Evolutionary conservation across 305 asterid species (phyloP).

Genomic region (Solanum hybrid): DNA sequence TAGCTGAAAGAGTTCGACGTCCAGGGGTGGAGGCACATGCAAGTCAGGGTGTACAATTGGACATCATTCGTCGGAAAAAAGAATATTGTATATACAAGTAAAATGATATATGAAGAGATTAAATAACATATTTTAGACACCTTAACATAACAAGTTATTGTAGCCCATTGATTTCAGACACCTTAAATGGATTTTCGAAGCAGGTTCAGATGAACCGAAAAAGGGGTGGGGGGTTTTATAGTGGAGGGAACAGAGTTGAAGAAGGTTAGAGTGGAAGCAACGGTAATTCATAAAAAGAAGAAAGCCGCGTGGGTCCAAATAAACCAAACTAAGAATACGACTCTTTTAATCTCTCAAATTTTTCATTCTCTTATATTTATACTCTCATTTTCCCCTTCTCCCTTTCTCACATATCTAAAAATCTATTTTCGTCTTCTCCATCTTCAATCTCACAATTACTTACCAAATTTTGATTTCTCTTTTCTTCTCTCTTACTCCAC

Average conservation of each 20-base stretch:
- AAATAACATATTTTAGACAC: no score
- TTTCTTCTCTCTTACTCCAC: background rate
- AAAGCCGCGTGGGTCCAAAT: slow-evolving; percentile 41
- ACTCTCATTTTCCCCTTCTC: background rate
- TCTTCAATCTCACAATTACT: background rate
- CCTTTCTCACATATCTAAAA: background rate
- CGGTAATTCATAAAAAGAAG: slow-evolving; percentile 14
- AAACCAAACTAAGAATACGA: slow-evolving; percentile 11
- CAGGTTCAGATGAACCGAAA: no score
- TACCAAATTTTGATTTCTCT: background rate
- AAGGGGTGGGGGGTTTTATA: background rate
- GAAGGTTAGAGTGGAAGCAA: slow-evolving; percentile 39
- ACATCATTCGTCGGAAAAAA: accelerated
- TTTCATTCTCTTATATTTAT: slow-evolving; percentile 19
- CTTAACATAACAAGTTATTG: no score
- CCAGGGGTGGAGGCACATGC: background rate
- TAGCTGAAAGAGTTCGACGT: background rate
- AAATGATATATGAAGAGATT: no score
- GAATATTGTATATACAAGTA: no score
- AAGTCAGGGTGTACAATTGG: background rate
- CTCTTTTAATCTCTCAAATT: background rate
- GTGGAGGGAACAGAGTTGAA: background rate
- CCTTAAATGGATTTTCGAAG: no score
- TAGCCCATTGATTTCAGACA: accelerated
- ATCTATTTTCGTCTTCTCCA: background rate